Evolutionary conservation across 164 flowering plant genomes (phyloP).

Genomic region (Vitis amurensis): DNA sequence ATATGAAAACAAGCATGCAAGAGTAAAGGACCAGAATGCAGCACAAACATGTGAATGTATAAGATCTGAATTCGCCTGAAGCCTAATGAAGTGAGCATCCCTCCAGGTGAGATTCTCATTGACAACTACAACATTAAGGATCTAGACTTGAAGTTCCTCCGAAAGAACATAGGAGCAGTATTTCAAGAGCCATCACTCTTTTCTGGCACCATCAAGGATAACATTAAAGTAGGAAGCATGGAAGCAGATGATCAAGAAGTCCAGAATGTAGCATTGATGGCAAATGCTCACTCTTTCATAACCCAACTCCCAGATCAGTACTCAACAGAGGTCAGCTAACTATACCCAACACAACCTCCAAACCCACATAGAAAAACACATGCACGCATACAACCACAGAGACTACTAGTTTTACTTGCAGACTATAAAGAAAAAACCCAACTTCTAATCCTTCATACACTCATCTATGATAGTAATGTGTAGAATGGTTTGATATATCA

Average conservation of each 20-base stretch:
- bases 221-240: constrained; percentile 56
- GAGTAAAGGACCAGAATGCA: neutral
- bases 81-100: neutral
- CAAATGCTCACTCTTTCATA: constrained; percentile 65
- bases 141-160: constrained; percentile 54
- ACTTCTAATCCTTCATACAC: too few species aligned
- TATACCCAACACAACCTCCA: constrained; percentile 7
- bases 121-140: constrained; percentile 62
- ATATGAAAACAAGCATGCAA: neutral
- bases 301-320: constrained; percentile 62
- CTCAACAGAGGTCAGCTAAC: constrained; percentile 49
- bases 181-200: constrained; percentile 76
- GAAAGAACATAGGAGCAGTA: constrained; percentile 59
- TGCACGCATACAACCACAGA: too few species aligned
- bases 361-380: neutral
- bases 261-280: constrained; percentile 48
- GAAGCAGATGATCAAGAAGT: constrained; percentile 47
- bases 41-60: neutral
- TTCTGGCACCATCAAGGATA: constrained; percentile 59
- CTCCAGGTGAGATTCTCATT: constrained; percentile 53
- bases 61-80: neutral
- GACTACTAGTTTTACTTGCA: too few species aligned
- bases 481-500: too few species aligned
- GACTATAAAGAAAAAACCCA: too few species aligned
- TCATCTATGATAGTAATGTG: too few species aligned